phyloP scores from a whole-genome alignment of 2,329 filamentous ascomycete genomes.

The Aspergillus calidoustus region DNA sequence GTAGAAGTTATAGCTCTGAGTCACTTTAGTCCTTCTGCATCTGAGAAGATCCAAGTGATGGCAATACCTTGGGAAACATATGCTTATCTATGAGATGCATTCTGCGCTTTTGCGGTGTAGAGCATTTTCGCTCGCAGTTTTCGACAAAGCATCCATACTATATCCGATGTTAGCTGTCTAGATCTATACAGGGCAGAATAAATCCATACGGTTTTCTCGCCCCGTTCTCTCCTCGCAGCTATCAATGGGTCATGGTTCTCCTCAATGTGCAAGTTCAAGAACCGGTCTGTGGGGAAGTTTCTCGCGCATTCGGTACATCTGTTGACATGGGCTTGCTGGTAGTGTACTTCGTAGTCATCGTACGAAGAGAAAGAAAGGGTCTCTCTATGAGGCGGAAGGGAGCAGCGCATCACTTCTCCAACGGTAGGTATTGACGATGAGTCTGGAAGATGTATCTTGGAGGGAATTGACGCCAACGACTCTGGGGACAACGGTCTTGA shows the following conservation, averaged over 20 bases:
- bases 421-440: constrained; percentile 31
- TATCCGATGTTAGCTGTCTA: constrained; percentile 37
- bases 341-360: constrained; percentile 85
- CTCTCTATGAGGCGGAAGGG: constrained; percentile 76
- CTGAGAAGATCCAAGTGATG: neutral
- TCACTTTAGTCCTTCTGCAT: neutral
- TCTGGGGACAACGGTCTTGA: constrained; percentile 37
- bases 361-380: constrained; percentile 73
- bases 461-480: constrained; percentile 28
- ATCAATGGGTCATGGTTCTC: constrained; percentile 87
- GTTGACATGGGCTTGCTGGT: constrained; percentile 78
- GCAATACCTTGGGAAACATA: constrained; percentile 70
- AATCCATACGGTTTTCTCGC: constrained; percentile 78
- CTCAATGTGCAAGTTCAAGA: constrained; percentile 82
- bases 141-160: constrained; percentile 90
- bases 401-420: constrained; percentile 72
- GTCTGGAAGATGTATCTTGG: constrained; percentile 68
- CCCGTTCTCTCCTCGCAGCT: constrained; percentile 72
- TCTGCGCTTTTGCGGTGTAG: constrained; percentile 79
- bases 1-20: constrained; percentile 78
- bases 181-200: neutral
- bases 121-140: constrained; percentile 82
- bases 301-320: constrained; percentile 81
- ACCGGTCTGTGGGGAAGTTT: constrained; percentile 85
- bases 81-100: constrained; percentile 95